These are phyloP conservation scores for Mucor irregularis DNA, from an alignment of 371 early-diverging fungal species.

Conservation along the genomic window DNA sequence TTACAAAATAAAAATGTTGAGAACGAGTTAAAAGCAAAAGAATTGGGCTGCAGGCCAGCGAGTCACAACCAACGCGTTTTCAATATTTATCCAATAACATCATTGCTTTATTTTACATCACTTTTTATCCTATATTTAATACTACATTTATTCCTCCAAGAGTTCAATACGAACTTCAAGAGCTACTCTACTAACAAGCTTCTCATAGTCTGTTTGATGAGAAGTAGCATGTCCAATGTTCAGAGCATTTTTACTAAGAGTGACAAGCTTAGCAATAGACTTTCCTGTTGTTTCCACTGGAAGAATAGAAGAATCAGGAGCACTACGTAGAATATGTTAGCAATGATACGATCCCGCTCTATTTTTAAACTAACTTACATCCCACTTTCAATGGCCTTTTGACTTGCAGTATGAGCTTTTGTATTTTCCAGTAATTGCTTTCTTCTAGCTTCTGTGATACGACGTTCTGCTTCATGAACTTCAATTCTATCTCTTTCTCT, in stretches of 20 bases:
- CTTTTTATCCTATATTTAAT: no score
- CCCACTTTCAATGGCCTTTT: background rate
- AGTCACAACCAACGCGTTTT: no score
- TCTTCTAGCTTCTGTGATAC: conserved; percentile 28
- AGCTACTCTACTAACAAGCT: conserved; percentile 24
- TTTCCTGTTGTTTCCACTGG: conserved; percentile 4
- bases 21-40: no score
- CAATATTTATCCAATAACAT: no score
- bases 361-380: conserved; percentile 3
- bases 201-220: conserved; percentile 29
- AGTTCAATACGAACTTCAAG: conserved; percentile 18
- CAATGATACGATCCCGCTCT: no score
- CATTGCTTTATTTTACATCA: no score
- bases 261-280: conserved; percentile 7
- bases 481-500: conserved; percentile 42
- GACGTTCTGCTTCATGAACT: conserved; percentile 37
- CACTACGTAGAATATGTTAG: background rate
- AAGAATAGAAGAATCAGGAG: conserved; percentile 14
- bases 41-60: no score
- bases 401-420: conserved; percentile 12
- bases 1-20: no score
- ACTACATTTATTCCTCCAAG: no score
- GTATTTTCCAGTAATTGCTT: conserved; percentile 26
- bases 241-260: conserved; percentile 23
- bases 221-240: conserved; percentile 26